These are phyloP conservation scores for Lentinula sp. DNA, from an alignment of 768 basidiomycete genomes.

Conservation along the genomic window DNA sequence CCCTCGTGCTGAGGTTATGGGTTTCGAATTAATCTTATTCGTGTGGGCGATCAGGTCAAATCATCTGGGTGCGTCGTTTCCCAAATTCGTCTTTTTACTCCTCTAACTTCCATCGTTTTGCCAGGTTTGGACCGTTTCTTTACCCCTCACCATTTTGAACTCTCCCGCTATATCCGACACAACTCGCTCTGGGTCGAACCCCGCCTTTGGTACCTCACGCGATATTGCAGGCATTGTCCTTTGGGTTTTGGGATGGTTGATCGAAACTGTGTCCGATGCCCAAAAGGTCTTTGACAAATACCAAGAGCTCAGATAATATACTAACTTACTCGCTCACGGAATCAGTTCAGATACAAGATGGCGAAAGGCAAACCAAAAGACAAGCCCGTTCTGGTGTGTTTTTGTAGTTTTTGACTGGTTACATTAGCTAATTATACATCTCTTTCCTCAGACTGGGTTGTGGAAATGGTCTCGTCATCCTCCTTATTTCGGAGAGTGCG, in stretches of 20 bases:
- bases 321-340: not conserved
- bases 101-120: not conserved
- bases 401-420: not conserved
- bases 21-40: not conserved
- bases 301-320: not conserved
- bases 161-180: conserved; percentile 58
- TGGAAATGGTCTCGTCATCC: conserved; percentile 62
- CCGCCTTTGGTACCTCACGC: conserved; percentile 51
- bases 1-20: not conserved
- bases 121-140: conserved; percentile 56
- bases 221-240: conserved; percentile 62
- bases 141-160: conserved; percentile 61
- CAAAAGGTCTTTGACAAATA: conserved; percentile 42
- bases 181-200: conserved; percentile 36
- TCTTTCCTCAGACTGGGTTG: conserved; percentile 32
- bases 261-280: conserved; percentile 51
- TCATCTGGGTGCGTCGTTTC: conserved; percentile 44
- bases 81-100: too few species aligned
- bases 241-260: conserved; percentile 51
- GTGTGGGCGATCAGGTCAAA: conserved; percentile 34
- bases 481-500: conserved; percentile 68
- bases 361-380: conserved; percentile 41
- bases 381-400: conserved; percentile 36
- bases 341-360: conserved; percentile 47
- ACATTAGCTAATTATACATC: not conserved